These are phyloP conservation scores for Penstemon eatonii DNA, from an alignment of 257 asterid species.

Conservation along the genomic window DNA sequence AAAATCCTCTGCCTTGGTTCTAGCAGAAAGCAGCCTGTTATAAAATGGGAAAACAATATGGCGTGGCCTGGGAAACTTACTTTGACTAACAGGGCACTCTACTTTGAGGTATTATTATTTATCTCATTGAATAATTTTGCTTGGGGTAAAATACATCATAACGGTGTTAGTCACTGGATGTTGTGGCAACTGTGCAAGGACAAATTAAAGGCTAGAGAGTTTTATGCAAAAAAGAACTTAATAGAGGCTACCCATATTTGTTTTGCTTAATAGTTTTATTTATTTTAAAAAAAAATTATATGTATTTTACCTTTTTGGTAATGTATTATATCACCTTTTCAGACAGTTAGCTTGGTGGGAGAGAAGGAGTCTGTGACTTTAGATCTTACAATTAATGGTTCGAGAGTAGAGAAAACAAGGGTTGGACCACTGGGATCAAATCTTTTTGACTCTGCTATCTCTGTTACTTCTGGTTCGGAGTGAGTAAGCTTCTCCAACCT, in stretches of 20 bases:
- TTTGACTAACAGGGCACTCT: constrained; percentile 80
- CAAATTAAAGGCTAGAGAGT: too few species aligned
- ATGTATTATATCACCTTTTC: constrained; percentile 28
- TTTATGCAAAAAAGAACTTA: too few species aligned
- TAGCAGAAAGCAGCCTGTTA: constrained; percentile 91
- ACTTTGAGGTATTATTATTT: constrained; percentile 73
- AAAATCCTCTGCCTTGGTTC: constrained; percentile 76
- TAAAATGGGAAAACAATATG: constrained; percentile 87
- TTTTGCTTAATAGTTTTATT: too few species aligned
- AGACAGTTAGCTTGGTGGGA: constrained; percentile 71
- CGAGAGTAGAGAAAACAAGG: constrained; percentile 66
- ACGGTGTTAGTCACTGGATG: too few species aligned
- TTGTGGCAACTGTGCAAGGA: too few species aligned
- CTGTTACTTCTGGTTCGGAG: constrained; percentile 77
- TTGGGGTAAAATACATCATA: not conserved
- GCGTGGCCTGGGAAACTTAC: constrained; percentile 96
- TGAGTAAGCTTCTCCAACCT: constrained; percentile 90
- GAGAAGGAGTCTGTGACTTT: constrained; percentile 51
- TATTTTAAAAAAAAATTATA: too few species aligned
- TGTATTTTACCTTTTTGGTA: not conserved
- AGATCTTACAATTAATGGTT: constrained; percentile 68
- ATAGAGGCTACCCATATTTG: too few species aligned
- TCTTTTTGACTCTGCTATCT: constrained; percentile 88
- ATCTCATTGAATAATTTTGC: constrained; percentile 19
- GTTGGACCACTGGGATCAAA: constrained; percentile 94